Evolutionary conservation across 805 yeast genomes (phyloP).

Genomic region (Hanseniaspora osmophila): DNA sequence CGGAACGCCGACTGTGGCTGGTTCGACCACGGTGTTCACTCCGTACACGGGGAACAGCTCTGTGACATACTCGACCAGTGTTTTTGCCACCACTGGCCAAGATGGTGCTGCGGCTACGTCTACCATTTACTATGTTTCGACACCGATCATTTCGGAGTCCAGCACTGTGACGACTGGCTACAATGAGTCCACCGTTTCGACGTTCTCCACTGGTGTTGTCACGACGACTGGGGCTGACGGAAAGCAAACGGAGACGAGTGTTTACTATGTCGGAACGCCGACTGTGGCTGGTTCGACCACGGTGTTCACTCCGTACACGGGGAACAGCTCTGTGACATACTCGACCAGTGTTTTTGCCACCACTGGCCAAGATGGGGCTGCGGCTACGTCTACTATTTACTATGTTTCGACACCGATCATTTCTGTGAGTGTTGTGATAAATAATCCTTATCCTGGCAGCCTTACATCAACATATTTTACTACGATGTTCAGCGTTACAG

Average conservation of each 20-base stretch:
- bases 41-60: neutral
- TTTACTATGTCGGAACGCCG: no score
- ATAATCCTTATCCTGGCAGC: neutral
- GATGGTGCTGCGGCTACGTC: constrained; percentile 5
- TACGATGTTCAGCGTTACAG: constrained; percentile 4
- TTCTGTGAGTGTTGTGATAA: neutral
- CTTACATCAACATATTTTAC: constrained; percentile 4
- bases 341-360: constrained; percentile 5
- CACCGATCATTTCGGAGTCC: constrained; percentile 1
- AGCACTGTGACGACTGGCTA: no score
- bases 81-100: constrained; percentile 5
- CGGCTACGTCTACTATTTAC: constrained; percentile 5
- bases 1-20: constrained; percentile 5
- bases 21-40: constrained; percentile 4
- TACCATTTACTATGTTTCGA: constrained; percentile 6
- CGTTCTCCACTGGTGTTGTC: no score
- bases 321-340: neutral
- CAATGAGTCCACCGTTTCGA: no score
- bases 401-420: constrained; percentile 6
- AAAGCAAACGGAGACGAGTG: no score
- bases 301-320: neutral
- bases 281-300: neutral
- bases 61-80: constrained; percentile 5
- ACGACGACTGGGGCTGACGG: no score
- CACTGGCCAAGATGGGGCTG: constrained; percentile 6